A percentile compares a stretch with the other conserved stretches of the same genome.
Conservation (phyloP, 805 yeast species). For the Yamadazyma sp. region DNA sequence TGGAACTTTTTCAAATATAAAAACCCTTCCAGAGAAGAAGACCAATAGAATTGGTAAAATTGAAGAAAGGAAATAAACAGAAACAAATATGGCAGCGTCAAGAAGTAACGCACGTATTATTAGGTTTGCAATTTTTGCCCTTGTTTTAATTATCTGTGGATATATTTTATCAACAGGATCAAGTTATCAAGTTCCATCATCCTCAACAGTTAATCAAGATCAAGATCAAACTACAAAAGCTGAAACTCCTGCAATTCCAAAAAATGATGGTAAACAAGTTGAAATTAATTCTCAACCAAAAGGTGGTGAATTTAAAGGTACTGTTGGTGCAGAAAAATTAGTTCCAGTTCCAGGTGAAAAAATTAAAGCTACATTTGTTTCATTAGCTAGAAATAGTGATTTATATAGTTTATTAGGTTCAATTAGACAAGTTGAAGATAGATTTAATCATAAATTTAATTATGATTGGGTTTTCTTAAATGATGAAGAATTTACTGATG, state of each 20-base stretch:
- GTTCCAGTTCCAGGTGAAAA: slow-evolving; percentile 40
- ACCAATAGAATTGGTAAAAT: too few species aligned
- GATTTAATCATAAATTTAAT: slow-evolving; percentile 75
- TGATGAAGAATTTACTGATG: slow-evolving; percentile 80
- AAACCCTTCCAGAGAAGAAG: too few species aligned
- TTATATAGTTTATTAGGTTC: slow-evolving; percentile 58
- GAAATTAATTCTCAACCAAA: background rate
- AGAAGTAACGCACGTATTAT: slow-evolving; percentile 38
- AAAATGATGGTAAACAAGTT: background rate
- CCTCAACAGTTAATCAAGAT: slow-evolving; percentile 1
- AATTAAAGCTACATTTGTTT: slow-evolving; percentile 75
- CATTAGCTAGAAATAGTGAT: slow-evolving; percentile 77
- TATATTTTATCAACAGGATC: slow-evolving; percentile 37
- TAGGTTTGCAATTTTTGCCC: slow-evolving; percentile 37
- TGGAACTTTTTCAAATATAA: too few species aligned
- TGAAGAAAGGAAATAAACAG: too few species aligned
- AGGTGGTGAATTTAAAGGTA: slow-evolving; percentile 1
- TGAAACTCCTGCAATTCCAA: background rate
- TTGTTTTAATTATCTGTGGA: slow-evolving; percentile 33
- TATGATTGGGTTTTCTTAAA: slow-evolving; percentile 97
- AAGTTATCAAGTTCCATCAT: slow-evolving; percentile 17
- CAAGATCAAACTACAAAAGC: slow-evolving; percentile 5
- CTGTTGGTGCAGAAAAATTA: slow-evolving; percentile 13
- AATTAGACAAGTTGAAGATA: slow-evolving; percentile 78
- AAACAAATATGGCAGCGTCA: slow-evolving; percentile 22